A percentile compares a stretch with the other conserved stretches of the same genome.
Evolutionary conservation across 345 rosid species (phyloP).

Genomic region (Corchorus olitorius): DNA sequence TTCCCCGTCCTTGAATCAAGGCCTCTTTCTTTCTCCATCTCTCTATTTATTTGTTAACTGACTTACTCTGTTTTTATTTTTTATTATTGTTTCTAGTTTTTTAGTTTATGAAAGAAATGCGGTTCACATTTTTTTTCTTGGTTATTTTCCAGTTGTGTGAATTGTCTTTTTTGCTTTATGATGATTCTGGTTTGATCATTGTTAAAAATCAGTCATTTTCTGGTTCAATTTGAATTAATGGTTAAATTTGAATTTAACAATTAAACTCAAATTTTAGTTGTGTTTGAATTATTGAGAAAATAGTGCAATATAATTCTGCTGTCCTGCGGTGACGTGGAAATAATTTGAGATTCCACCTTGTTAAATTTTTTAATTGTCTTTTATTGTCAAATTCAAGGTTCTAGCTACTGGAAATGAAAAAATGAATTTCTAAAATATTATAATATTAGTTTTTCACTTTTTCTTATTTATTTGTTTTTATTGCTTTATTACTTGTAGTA

Average conservation of each 20-base stretch:
- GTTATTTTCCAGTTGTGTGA: constrained; percentile 1
- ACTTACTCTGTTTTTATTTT: constrained; percentile 9
- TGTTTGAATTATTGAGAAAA: constrained; percentile 1
- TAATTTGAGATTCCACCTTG: not conserved
- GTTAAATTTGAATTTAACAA: not conserved
- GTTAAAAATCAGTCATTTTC: not conserved
- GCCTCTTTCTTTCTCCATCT: constrained; percentile 32
- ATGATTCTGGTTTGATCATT: constrained; percentile 9
- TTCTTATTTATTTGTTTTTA: too few species aligned
- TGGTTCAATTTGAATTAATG: not conserved
- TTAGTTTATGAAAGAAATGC: not conserved
- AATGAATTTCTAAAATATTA: too few species aligned
- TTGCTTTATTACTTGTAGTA: not conserved
- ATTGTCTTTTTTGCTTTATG: constrained; percentile 21
- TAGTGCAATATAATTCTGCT: not conserved
- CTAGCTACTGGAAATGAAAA: not conserved
- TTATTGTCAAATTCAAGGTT: constrained; percentile 1
- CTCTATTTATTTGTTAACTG: constrained; percentile 6
- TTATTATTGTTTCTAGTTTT: not conserved
- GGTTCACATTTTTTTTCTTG: not conserved
- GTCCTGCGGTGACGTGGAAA: not conserved
- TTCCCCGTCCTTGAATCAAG: constrained; percentile 63
- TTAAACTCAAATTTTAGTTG: constrained; percentile 3
- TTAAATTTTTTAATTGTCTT: not conserved
- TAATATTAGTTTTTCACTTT: too few species aligned